Evolutionary conservation across 2,329 filamentous ascomycete genomes (phyloP), one percentile per base, ranked within the genome.

Genomic region (Aureobasidium namibiae): DNA sequence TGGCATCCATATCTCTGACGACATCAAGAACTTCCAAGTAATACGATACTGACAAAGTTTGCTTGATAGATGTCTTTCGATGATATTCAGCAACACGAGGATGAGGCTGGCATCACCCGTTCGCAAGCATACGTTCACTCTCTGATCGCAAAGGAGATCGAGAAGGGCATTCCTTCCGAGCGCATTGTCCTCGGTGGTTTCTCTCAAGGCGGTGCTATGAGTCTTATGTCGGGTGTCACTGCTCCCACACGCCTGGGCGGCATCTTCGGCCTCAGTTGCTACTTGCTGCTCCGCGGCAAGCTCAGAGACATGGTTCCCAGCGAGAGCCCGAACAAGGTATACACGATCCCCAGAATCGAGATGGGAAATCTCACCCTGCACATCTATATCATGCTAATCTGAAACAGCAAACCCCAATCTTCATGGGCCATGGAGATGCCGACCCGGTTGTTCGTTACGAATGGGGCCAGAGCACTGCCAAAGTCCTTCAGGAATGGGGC

Each of bases 181-280:
- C 87, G 92, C 56, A 91, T 99, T 68, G 83, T 97, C 18, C 75
- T 97, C 7, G 92, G 89, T 34, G 89, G 89, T 41, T 94, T 92
- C 78, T 89, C 85, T 24, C 83, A 97, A 74, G 92, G 92, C 61
- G 92, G 90, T 56, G 91, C 91, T 60, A 90, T 96, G 80, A 84
- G 90, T 21, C 74, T 97, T 39, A 84, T 96, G 68, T 80, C 88
- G 0, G 92, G 90, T 5, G 75, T 95, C 42, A 95, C 91, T 4
- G 82, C 78, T 65, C 79, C 81, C 46, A 79, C 82, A 65, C 90
- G 90, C 74, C 78, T 97, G 16, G 92, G 85, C n/a, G 92, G 92
- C 63, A 88, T 97, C 63, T 86, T 96, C 63, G 90, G 87, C 8
- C 75, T 97, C 62, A 94, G 89, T 13, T 87, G 84, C 67, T 97